Evolutionary conservation across 2,329 filamentous ascomycete genomes (phyloP).

Genomic region (Magnaporthiopsis poae): DNA sequence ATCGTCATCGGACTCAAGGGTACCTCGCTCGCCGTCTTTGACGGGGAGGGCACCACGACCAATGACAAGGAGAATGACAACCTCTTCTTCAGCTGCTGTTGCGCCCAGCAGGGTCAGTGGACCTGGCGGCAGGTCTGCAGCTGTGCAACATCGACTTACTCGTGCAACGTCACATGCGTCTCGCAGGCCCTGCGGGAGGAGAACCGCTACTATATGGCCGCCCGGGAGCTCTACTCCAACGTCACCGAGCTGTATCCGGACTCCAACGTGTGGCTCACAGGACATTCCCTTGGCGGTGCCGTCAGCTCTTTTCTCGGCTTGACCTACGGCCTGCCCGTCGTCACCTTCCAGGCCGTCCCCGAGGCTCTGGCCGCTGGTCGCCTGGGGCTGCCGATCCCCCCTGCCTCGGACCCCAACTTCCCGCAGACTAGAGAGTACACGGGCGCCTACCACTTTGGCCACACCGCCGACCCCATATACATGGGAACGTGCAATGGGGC

Average conservation of each 20-base stretch:
- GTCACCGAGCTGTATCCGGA: constrained; percentile 80
- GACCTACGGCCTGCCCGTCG: constrained; percentile 80
- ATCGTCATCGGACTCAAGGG: constrained; percentile 89
- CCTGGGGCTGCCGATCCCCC: constrained; percentile 75
- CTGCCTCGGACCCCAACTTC: constrained; percentile 59
- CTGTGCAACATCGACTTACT: constrained; percentile 77
- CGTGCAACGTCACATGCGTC: constrained; percentile 88
- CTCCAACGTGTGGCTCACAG: constrained; percentile 77
- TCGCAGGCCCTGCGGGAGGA: constrained; percentile 64
- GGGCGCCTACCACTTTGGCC: constrained; percentile 81
- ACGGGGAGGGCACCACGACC: constrained; percentile 91
- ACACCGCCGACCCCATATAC: constrained; percentile 87
- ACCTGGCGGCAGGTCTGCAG: constrained; percentile 89
- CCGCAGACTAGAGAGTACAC: constrained; percentile 65
- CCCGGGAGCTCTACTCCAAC: constrained; percentile 82
- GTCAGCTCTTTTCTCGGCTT: constrained; percentile 80
- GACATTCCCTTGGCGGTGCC: constrained; percentile 85
- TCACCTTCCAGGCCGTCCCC: constrained; percentile 87
- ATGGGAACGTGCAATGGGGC: constrained; percentile 89
- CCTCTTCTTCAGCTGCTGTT: constrained; percentile 95
- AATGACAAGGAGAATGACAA: constrained; percentile 98
- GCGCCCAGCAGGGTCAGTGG: constrained; percentile 81
- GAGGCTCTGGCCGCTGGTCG: constrained; percentile 79
- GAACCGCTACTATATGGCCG: constrained; percentile 83
- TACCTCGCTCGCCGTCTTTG: constrained; percentile 80